A percentile compares a stretch with the other conserved stretches of the same genome.
These are phyloP conservation scores for Wallacemonas sp. DNA, from an alignment of 208 protist genomes.

Conservation along the genomic window DNA sequence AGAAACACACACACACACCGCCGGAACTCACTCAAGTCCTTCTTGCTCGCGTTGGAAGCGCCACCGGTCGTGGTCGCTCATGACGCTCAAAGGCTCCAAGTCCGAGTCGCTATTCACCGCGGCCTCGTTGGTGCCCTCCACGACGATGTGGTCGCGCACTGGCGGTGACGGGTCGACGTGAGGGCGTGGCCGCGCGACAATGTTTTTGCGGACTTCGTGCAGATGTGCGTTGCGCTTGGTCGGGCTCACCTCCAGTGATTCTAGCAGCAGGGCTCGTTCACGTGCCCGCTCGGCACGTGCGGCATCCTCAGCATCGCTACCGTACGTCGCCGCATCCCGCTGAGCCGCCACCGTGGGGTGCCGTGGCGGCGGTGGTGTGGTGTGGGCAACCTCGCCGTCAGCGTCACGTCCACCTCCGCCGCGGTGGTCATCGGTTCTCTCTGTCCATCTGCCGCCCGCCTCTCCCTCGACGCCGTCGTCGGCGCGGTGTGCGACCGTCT, in stretches of 20 bases:
- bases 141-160: background rate
- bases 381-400: background rate
- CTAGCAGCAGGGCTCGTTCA: background rate
- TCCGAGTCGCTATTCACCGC: too few species aligned
- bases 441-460: too few species aligned
- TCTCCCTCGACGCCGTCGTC: background rate
- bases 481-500: too few species aligned
- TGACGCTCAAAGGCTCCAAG: too few species aligned
- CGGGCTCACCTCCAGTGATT: constrained; percentile 7
- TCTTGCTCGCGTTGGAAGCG: too few species aligned
- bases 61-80: too few species aligned
- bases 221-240: constrained; percentile 2
- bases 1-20: background rate
- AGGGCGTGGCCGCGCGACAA: background rate
- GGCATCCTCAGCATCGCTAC: background rate
- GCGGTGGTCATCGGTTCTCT: too few species aligned
- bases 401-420: background rate
- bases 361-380: background rate
- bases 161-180: background rate
- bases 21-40: too few species aligned
- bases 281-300: background rate
- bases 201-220: background rate
- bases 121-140: background rate
- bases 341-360: background rate
- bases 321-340: background rate